These are phyloP conservation scores for Curvularia spicifera DNA, from an alignment of 2,329 filamentous ascomycete genomes.

Conservation along the genomic window DNA sequence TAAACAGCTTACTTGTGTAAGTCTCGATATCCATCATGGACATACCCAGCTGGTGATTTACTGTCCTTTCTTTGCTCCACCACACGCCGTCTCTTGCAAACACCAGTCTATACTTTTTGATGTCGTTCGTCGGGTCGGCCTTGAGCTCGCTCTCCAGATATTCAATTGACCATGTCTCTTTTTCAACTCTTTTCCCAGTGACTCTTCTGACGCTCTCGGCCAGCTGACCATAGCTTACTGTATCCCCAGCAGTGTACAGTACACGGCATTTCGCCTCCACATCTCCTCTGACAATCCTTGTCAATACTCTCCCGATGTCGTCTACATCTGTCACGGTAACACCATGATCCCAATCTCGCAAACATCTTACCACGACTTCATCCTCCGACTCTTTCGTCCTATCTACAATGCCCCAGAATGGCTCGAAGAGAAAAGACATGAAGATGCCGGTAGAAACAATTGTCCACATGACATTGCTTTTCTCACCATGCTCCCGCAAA, in stretches of 20 bases:
- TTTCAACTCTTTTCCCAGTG: conserved; percentile 52
- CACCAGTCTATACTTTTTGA: conserved; percentile 67
- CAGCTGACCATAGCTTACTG: conserved; percentile 62
- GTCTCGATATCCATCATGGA: conserved; percentile 52
- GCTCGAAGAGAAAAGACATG: conserved; percentile 71
- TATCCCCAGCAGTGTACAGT: conserved; percentile 68
- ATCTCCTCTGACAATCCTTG: conserved; percentile 57
- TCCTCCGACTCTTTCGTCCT: conserved; percentile 7
- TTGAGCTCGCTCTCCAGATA: conserved; percentile 56
- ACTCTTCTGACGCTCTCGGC: conserved; percentile 61
- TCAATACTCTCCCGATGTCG: conserved; percentile 69
- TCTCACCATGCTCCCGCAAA: conserved; percentile 29
- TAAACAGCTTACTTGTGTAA: conserved; percentile 38
- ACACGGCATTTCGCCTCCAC: conserved; percentile 50
- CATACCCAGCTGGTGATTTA: conserved; percentile 61
- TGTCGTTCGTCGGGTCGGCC: conserved; percentile 55
- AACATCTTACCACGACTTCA: conserved; percentile 55
- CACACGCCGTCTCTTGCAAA: conserved; percentile 67
- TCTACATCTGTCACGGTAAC: conserved; percentile 68
- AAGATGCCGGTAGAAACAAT: conserved; percentile 74
- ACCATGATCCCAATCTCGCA: conserved; percentile 67
- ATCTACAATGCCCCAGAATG: conserved; percentile 68
- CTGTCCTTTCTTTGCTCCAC: conserved; percentile 62
- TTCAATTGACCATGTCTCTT: conserved; percentile 59
- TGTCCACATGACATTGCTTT: conserved; percentile 61